A percentile compares a stretch with the other conserved stretches of the same genome.
These are phyloP conservation scores for Leishmania major DNA, from an alignment of 208 protist genomes.

Conservation along the genomic window DNA sequence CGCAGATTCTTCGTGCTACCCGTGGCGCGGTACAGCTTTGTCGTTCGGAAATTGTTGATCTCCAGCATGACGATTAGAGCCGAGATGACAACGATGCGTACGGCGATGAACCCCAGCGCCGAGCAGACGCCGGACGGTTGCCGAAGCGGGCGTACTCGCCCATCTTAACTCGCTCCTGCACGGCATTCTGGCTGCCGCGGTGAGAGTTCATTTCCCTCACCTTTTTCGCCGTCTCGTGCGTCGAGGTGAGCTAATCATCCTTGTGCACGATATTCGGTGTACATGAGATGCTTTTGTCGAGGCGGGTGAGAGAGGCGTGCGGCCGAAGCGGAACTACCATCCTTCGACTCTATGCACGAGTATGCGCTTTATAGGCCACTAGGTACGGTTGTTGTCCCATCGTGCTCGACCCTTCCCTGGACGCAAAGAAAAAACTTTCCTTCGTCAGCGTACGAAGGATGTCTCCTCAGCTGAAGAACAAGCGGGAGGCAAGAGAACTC, in stretches of 20 bases:
- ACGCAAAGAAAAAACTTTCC: too few relatives aligned
- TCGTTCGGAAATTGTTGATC: conserved; percentile 27
- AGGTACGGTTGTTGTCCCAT: too few relatives aligned
- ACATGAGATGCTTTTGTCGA: too few relatives aligned
- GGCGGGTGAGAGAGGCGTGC: too few relatives aligned
- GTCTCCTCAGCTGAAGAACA: too few relatives aligned
- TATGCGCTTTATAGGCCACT: too few relatives aligned
- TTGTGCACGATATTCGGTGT: not conserved
- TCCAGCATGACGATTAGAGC: conserved; percentile 57
- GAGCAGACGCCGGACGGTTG: conserved; percentile 39
- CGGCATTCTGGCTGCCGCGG: conserved; percentile 16
- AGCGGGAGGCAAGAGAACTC: too few relatives aligned
- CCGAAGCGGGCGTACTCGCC: conserved; percentile 38
- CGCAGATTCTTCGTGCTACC: conserved; percentile 18
- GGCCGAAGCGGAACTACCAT: too few relatives aligned
- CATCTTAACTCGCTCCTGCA: conserved; percentile 10
- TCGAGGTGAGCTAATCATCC: not conserved
- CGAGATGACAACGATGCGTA: conserved; percentile 43
- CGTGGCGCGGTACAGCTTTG: conserved; percentile 25
- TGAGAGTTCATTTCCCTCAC: conserved; percentile 4
- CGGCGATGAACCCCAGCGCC: conserved; percentile 37
- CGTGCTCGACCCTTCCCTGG: too few relatives aligned
- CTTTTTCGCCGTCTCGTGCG: conserved; percentile 28
- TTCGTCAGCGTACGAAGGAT: too few relatives aligned
- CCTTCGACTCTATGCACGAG: too few relatives aligned